Evolutionary conservation across 257 asterid species (phyloP), one percentile per base, ranked within the genome.

Genomic region (Nyctanthes arbortristis): DNA sequence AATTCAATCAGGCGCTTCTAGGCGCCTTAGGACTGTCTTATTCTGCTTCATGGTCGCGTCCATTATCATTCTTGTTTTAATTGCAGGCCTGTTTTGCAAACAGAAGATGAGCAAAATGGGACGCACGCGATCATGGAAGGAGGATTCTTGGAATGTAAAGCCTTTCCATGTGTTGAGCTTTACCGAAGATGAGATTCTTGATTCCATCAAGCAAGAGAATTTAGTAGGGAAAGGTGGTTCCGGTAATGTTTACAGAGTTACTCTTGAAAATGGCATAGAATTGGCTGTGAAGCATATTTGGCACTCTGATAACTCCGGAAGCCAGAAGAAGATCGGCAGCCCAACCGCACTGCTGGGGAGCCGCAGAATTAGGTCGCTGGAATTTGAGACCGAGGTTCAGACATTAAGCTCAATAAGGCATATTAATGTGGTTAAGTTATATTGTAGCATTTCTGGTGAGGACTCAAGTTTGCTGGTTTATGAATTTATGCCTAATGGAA

Each of bases 401-500:
- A 82, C 96, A 13, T 66, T 93, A 73, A 93, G 97, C 70, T 88
- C 98, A 0, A 83, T 93, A 2, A 70, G 98, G 43, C 98, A 93
- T 49, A 68, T 90, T 24, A 93, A 93, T 70, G 97, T 93, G 68
- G 98, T 93, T 77, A 93, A 93, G 72, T 8, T 93, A 43, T 90
- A 74, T 28, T 88, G 97, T 67, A 85, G 97, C 68, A 89, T 90
- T 37, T 84, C 87, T 7, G 87, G 98, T 31, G 97, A 90, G 75
- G 96, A 87, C 49, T 93, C 98, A 0, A 93, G 94, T 71, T 64
- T 93, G 82, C 62, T 90, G 79, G 98, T 93, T 2, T 93, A 93
- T 33, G 98, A 93, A 77, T 93, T 84, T 60, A 80, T 93, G 96
- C 96, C 96, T 0, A 93, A 93, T 54, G 98, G 98, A 29, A 90